Base-by-base conservation (phyloP, 805 yeast genomes). In the Hyphopichia homilentoma region DNA sequence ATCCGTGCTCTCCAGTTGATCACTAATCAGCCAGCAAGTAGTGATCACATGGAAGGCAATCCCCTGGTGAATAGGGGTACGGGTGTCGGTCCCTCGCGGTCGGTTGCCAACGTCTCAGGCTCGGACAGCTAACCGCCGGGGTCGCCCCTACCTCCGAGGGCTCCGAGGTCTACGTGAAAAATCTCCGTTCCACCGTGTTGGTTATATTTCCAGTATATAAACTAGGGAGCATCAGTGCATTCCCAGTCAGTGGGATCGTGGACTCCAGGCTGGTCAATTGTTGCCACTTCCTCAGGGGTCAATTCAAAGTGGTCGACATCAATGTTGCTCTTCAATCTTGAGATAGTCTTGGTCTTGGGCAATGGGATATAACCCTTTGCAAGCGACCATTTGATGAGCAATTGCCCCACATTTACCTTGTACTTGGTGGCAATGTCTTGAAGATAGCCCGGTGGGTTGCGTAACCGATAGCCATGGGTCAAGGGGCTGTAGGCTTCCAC, bases 241-340 rank as follows among this genome's bases (percentile, higher is more conserved):
- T 81, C 87, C 87, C 87, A 81, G 45, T 80, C 87, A 1, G 86
- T 79, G 7, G 86, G 85, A 39, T 79, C 85, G 43, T 81, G 77
- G 1, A 73, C 75, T 3, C 46, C 46, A 2, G 65, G 65, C 34
- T 57, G 61, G 29, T 48, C 54, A 16, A 59, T 43, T 5, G 29
- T 32, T 5, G 23, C 34, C 7, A 57, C 41, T 27, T 59, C 65
- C 13, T 48, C 52, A 1, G 24, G 24, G 5, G 56, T 53, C 30
- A 59, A 43, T 22, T 49, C 54, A 39, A 57, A 57, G 21, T 41
- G 50, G 24, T 43, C 38, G 2, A 58, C 50, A 21, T 44, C 44
- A 9, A 59, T 29, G 24, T 59, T 59, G 11, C 44, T 40, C 18
- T 34, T 29, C 22, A 59, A 43, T 29, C 66, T 42, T 4, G 39